phyloP scores from a whole-genome alignment of 2,329 filamentous ascomycete genomes.

The Colletotrichum coccodes region DNA sequence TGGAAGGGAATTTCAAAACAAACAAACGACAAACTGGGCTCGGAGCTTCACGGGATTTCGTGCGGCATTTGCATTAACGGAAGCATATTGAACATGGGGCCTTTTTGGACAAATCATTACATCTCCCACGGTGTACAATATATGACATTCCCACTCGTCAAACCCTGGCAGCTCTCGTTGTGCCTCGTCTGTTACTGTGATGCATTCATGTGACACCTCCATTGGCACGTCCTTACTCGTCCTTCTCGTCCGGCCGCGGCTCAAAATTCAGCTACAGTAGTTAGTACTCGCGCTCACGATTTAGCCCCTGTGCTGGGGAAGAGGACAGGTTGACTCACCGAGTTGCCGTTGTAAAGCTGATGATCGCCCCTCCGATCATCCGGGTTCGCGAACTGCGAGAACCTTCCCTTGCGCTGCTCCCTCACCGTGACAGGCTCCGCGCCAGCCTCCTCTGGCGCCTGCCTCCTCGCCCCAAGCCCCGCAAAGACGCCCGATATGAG shows the following conservation, averaged over 20 bases:
- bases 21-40: background rate
- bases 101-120: constrained; percentile 6
- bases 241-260: constrained; percentile 67
- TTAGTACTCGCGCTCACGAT: constrained; percentile 39
- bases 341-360: constrained; percentile 92
- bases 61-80: constrained; percentile 13
- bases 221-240: no score
- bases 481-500: constrained; percentile 42
- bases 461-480: constrained; percentile 35
- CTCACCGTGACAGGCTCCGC: constrained; percentile 39
- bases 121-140: constrained; percentile 34
- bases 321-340: constrained; percentile 62
- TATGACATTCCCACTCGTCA: constrained; percentile 30
- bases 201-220: background rate
- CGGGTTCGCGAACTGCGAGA: constrained; percentile 58
- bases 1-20: constrained; percentile 6
- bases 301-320: background rate
- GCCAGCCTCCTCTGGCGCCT: background rate
- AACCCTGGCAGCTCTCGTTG: background rate
- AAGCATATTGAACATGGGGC: constrained; percentile 9
- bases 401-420: constrained; percentile 36
- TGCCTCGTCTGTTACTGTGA: background rate
- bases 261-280: constrained; percentile 72
- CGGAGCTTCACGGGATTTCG: constrained; percentile 3
- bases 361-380: constrained; percentile 65